phyloP scores from a whole-genome alignment of 306 rosid species.

The Cucurbita maxima region DNA sequence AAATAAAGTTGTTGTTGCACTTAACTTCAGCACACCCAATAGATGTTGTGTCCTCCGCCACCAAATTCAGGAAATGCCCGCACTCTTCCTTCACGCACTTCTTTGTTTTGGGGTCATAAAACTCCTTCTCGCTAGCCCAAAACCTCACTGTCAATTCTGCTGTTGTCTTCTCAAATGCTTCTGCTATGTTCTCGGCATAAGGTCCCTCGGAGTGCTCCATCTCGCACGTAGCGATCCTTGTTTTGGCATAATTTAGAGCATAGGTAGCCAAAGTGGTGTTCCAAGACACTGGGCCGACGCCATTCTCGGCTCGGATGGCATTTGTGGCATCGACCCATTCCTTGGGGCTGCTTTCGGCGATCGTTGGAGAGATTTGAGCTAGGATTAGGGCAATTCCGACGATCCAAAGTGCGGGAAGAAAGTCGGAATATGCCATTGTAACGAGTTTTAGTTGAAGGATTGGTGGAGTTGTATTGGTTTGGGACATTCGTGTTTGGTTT shows the following conservation, averaged over 20 bases:
- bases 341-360: neutral
- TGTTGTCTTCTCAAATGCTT: neutral
- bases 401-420: neutral
- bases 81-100: conserved; percentile 11
- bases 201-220: conserved; percentile 15
- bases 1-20: conserved; percentile 13
- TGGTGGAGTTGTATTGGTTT: neutral
- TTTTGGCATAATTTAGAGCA: neutral
- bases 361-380: neutral
- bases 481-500: neutral
- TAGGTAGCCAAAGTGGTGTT: neutral
- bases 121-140: conserved; percentile 7
- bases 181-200: conserved; percentile 20
- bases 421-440: neutral
- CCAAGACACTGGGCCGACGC: neutral
- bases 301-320: neutral
- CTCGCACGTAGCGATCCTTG: neutral
- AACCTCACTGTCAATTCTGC: conserved; percentile 1
- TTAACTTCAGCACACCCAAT: conserved; percentile 22
- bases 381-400: neutral
- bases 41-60: conserved; percentile 7
- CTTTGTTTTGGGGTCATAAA: conserved; percentile 4
- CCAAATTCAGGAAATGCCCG: conserved; percentile 15
- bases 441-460: neutral
- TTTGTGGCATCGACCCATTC: neutral